Percentiles rank a stretch among this genome's conserved stretches.
phyloP scores from a whole-genome alignment of 2,329 filamentous ascomycete genomes.

The Gyromitra esculenta region DNA sequence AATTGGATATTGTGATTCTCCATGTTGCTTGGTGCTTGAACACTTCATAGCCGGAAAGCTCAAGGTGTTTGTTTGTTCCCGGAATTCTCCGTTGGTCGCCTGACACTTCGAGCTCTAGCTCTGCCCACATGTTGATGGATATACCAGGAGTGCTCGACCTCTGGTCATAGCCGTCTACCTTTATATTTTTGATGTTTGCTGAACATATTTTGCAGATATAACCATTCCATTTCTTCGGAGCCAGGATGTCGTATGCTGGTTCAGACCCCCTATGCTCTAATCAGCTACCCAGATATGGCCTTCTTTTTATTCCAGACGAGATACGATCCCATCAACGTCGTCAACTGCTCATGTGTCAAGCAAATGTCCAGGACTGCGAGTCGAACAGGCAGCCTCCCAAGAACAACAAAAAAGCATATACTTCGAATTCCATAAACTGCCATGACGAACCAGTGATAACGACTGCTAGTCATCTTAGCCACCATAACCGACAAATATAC shows the following conservation, averaged over 20 bases:
- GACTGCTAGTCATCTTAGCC: constrained; percentile 5
- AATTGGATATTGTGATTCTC: constrained; percentile 31
- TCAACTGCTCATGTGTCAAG: constrained; percentile 9
- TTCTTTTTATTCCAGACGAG: not conserved
- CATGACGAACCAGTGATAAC: constrained; percentile 6
- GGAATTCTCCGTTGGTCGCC: not conserved
- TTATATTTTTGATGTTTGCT: constrained; percentile 35
- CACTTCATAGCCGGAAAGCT: constrained; percentile 2
- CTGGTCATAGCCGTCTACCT: not conserved
- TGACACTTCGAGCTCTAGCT: not conserved
- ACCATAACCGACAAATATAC: constrained; percentile 7
- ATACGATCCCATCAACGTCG: not conserved
- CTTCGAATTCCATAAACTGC: not conserved
- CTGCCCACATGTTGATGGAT: not conserved
- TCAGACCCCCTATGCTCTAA: not conserved
- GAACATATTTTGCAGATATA: constrained; percentile 42
- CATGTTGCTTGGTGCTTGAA: constrained; percentile 20
- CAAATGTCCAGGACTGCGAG: not conserved
- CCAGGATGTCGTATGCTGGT: constrained; percentile 5
- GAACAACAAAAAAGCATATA: constrained; percentile 5
- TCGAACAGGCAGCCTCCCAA: not conserved
- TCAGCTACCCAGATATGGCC: not conserved
- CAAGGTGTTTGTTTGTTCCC: not conserved
- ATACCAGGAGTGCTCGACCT: not conserved
- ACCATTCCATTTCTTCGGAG: constrained; percentile 1